Conservation (phyloP, 192 early-diverging fungal species). For the Coemansia pectinata region DNA sequence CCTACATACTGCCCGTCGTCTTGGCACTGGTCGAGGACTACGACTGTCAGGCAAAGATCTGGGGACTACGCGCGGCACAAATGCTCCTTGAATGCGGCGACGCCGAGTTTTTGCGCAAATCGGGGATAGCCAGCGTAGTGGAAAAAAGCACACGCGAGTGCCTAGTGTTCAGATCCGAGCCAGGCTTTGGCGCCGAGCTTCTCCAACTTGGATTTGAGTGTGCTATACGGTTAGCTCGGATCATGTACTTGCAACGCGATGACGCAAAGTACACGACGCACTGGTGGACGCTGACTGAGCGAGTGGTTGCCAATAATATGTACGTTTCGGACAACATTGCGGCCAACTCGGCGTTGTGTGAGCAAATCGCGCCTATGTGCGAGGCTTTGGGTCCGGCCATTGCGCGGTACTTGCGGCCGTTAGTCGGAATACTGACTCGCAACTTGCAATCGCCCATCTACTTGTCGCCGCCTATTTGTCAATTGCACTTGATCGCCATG, state of each 20-base stretch:
- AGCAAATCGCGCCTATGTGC: constrained; percentile 14
- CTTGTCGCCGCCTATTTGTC: constrained; percentile 6
- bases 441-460: constrained; percentile 24
- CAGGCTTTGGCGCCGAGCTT: constrained; percentile 9
- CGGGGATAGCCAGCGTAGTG: constrained; percentile 36
- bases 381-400: constrained; percentile 26
- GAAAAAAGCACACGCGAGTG: constrained; percentile 18
- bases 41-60: constrained; percentile 17
- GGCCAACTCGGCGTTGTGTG: constrained; percentile 13
- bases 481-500: constrained; percentile 21
- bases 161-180: constrained; percentile 29
- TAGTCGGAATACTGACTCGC: constrained; percentile 26
- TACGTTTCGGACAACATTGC: constrained; percentile 38
- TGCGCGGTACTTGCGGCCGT: constrained; percentile 31
- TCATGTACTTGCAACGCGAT: not conserved
- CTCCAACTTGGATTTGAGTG: constrained; percentile 20
- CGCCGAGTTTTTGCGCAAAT: constrained; percentile 30
- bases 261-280: constrained; percentile 13
- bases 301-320: constrained; percentile 23
- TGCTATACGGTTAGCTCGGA: constrained; percentile 3
- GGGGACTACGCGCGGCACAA: constrained; percentile 22
- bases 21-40: constrained; percentile 43
- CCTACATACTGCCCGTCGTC: constrained; percentile 35
- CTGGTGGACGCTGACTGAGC: constrained; percentile 33
- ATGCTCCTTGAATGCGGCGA: constrained; percentile 4